Conservation (phyloP, 2,329 filamentous ascomycete species). For the Stagonosporopsis vannaccii region DNA sequence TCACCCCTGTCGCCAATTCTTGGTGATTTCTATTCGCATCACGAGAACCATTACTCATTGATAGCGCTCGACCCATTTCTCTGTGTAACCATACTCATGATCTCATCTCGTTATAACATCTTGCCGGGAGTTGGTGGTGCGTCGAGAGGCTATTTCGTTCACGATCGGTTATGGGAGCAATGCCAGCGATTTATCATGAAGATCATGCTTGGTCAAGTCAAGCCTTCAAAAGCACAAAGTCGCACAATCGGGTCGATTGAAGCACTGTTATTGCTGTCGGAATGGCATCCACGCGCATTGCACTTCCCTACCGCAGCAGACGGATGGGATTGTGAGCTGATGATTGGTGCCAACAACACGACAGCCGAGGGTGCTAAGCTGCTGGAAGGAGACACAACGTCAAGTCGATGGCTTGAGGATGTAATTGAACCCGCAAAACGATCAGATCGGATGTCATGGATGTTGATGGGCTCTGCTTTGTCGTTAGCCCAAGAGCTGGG, state of each 20-base stretch:
- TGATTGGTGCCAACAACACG: slow-evolving; percentile 53
- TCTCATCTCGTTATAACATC: slow-evolving; percentile 60
- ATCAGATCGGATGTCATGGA: slow-evolving; percentile 68
- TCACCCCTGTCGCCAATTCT: slow-evolving; percentile 60
- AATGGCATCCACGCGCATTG: slow-evolving; percentile 64
- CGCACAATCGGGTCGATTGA: slow-evolving; percentile 62
- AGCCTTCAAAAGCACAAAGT: slow-evolving; percentile 58
- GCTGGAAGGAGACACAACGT: slow-evolving; percentile 46
- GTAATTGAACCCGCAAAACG: slow-evolving; percentile 62
- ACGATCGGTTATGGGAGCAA: slow-evolving; percentile 63
- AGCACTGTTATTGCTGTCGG: slow-evolving; percentile 61
- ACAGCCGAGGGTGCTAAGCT: slow-evolving; percentile 44
- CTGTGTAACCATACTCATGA: slow-evolving; percentile 62
- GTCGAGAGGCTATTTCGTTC: slow-evolving; percentile 61
- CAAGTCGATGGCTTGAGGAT: slow-evolving; percentile 60
- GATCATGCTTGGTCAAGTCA: slow-evolving; percentile 63
- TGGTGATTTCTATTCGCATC: slow-evolving; percentile 58
- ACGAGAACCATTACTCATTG: slow-evolving; percentile 57
- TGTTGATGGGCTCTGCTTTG: slow-evolving; percentile 62
- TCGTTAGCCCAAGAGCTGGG: slow-evolving; percentile 62
- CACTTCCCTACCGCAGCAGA: slow-evolving; percentile 62
- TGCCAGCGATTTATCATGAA: slow-evolving; percentile 62
- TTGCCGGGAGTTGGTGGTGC: slow-evolving; percentile 50
- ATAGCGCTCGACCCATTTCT: slow-evolving; percentile 61
- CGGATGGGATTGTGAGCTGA: slow-evolving; percentile 63